Evolutionary conservation across 2,329 filamentous ascomycete species (phyloP), one percentile per base, ranked within the genome.

Genomic region (Colletotrichum sidae): DNA sequence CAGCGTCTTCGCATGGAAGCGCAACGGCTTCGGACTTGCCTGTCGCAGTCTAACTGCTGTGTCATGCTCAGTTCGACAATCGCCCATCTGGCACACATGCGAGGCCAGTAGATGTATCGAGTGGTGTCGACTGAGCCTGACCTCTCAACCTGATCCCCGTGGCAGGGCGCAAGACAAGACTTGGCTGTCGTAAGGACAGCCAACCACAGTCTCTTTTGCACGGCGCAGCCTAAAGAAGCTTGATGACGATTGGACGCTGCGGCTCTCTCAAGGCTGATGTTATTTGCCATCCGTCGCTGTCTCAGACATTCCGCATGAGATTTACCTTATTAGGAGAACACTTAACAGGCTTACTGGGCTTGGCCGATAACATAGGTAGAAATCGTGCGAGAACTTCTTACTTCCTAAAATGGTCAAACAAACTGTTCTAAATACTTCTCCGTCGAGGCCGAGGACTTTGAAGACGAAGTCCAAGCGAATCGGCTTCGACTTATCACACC

Each of bases 401-500:
- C 11, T 46, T 45, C 53, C 42, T 35, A 37, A 55, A 46, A 25
- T 9, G 41, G 52, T 15, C 44, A 45, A 13, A 11, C 4, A 25
- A 25, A 4, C 1, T 5, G 25, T 25, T 25, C 25, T 25, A 25
- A 5, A 5, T 5, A 25, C 25, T 5, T 25, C 25, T 25, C 25
- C 25, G 1, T 25, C 4, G 1, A 25, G 25, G 25, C 25, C 2
- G 25, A 25, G 25, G 25, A 25, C 25, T 5, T 25, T 25, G 25
- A 25, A 25, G 25, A 25, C 25, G 25, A 25, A 1, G 25, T 25
- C 4, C 25, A 25, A 1, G 25, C 25, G 25, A 25, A 25, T 5
- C 25, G 25, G 25, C 25, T 25, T 4, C 25, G 1, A 1, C 1
- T 25, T 1, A 1, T 25, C 25, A 25, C 1, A 1, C 25, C 4